These are phyloP conservation scores for Myrmaecium sp. DNA, from an alignment of 2,329 filamentous ascomycete genomes.

Conservation along the genomic window DNA sequence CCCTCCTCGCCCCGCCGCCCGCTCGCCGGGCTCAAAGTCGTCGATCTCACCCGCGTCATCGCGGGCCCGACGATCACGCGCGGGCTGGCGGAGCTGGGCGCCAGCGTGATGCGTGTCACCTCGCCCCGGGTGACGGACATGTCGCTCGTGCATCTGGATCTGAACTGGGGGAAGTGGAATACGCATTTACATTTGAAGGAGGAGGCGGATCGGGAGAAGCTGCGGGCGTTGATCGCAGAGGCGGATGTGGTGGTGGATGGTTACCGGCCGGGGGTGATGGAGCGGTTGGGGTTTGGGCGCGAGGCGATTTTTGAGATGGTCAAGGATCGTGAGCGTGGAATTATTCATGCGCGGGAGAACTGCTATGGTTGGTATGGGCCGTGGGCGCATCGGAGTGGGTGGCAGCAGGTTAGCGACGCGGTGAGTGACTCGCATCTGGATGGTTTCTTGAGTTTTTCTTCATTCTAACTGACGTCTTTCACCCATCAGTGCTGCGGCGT, in stretches of 20 bases:
- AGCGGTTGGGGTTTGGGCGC: slow-evolving; percentile 28
- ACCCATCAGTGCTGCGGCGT: slow-evolving; percentile 23
- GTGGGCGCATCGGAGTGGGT: slow-evolving; percentile 30
- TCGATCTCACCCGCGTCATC: slow-evolving; percentile 34
- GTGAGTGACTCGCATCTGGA: slow-evolving; percentile 10
- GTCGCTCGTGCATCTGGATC: slow-evolving; percentile 25
- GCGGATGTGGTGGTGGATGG: slow-evolving; percentile 36
- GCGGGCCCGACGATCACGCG: slow-evolving; percentile 29
- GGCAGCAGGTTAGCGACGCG: slow-evolving; percentile 37
- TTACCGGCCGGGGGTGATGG: slow-evolving; percentile 31
- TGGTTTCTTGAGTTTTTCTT: slow-evolving; percentile 4
- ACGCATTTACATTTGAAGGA: slow-evolving; percentile 26
- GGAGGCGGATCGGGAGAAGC: slow-evolving; percentile 19
- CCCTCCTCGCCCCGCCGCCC: slow-evolving; percentile 21
- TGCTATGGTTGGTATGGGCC: slow-evolving; percentile 37
- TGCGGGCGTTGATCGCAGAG: slow-evolving; percentile 26
- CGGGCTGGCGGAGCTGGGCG: slow-evolving; percentile 29
- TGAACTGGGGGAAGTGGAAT: slow-evolving; percentile 36
- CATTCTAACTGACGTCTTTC: slow-evolving; percentile 2
- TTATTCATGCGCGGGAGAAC: slow-evolving; percentile 34
- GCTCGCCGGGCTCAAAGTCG: slow-evolving; percentile 31
- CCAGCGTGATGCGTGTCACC: slow-evolving; percentile 30
- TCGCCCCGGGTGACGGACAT: slow-evolving; percentile 24
- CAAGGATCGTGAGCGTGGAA: slow-evolving; percentile 23
- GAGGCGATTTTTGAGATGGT: slow-evolving; percentile 25